These are phyloP conservation scores for Psilocybe cubensis DNA, from an alignment of 768 basidiomycete genomes.

Conservation along the genomic window DNA sequence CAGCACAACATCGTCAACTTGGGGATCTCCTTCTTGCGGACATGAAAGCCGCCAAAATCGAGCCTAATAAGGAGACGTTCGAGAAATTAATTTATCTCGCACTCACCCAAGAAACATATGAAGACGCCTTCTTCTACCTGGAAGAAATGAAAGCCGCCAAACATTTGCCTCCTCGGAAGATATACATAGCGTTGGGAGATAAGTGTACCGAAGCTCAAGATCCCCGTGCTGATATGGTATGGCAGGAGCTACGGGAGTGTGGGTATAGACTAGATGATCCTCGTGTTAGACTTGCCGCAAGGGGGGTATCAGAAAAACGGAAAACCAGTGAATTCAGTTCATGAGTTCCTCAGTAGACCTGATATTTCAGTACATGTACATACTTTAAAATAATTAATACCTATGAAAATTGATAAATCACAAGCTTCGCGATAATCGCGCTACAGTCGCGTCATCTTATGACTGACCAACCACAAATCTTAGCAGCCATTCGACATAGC, in stretches of 20 bases:
- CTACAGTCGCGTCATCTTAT: slow-evolving; percentile 28
- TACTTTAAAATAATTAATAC: not conserved
- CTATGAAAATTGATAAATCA: not conserved
- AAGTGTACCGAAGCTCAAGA: slow-evolving; percentile 64
- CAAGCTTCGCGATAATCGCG: slow-evolving; percentile 24
- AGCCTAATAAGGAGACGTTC: slow-evolving; percentile 64
- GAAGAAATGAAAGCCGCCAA: slow-evolving; percentile 82
- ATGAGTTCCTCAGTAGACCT: not conserved
- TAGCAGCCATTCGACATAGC: not conserved
- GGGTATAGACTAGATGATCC: slow-evolving; percentile 45
- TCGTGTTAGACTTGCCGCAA: slow-evolving; percentile 1
- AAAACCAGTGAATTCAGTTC: not conserved
- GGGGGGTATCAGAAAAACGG: not conserved
- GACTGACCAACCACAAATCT: slow-evolving; percentile 2
- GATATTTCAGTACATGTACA: not conserved
- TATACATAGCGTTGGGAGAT: slow-evolving; percentile 65
- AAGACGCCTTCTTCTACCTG: slow-evolving; percentile 87
- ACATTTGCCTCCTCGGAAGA: slow-evolving; percentile 50
- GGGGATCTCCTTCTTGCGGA: slow-evolving; percentile 71
- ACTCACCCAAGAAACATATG: slow-evolving; percentile 73
- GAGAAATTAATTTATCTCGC: slow-evolving; percentile 70
- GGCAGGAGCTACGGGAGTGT: slow-evolving; percentile 71
- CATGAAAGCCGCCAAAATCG: slow-evolving; percentile 59
- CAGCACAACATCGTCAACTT: slow-evolving; percentile 60
- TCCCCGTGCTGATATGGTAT: slow-evolving; percentile 60